phyloP scores from a whole-genome alignment of 345 rosid species.

The Melaleuca quinquenervia region DNA sequence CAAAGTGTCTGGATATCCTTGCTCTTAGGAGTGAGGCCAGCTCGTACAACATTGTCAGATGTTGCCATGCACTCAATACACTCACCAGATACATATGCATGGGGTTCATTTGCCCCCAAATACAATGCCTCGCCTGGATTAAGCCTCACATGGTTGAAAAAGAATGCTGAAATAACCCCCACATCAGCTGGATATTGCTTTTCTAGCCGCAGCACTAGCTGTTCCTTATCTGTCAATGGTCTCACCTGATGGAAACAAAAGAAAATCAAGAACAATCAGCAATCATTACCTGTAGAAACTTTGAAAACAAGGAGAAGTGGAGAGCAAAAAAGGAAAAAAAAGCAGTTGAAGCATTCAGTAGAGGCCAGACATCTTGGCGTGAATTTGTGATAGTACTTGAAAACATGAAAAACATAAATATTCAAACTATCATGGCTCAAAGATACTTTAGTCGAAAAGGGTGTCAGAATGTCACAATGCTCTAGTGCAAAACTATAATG shows the following conservation, averaged over 20 bases:
- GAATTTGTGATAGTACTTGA: neutral
- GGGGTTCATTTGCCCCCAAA: constrained; percentile 94
- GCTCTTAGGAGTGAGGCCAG: constrained; percentile 93
- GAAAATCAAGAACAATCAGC: neutral
- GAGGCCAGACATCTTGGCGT: neutral
- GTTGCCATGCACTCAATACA: constrained; percentile 98
- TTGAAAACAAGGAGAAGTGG: neutral
- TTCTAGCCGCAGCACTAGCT: constrained; percentile 71
- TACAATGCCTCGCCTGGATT: constrained; percentile 93
- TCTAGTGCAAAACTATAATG: neutral
- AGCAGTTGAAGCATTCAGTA: neutral
- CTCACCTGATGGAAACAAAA: constrained; percentile 35
- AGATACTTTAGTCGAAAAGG: neutral
- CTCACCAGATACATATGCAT: constrained; percentile 84
- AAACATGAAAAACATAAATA: neutral
- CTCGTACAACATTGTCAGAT: constrained; percentile 96
- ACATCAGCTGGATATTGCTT: constrained; percentile 78
- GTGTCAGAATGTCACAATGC: neutral
- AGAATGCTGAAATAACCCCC: constrained; percentile 81
- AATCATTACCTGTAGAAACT: neutral
- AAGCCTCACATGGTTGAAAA: constrained; percentile 85
- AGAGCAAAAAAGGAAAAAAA: neutral
- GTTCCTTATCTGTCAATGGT: constrained; percentile 76
- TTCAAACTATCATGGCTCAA: neutral
- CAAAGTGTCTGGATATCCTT: constrained; percentile 80